Conservation (phyloP, 352 stramenopile species). For the Nothophytophthora sp. region DNA sequence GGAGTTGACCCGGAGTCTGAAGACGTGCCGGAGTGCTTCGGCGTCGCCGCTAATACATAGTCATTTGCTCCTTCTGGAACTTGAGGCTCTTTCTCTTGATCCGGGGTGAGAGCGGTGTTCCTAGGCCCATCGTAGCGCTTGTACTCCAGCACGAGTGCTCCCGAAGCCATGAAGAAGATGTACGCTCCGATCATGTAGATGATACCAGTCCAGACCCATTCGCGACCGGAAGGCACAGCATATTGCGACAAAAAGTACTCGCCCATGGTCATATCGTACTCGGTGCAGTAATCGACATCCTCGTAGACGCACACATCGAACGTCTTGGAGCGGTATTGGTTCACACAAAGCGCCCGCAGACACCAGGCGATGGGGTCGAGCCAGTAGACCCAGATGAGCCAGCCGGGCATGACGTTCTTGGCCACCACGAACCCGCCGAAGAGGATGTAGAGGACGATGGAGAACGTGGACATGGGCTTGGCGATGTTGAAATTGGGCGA, state of each 20-base stretch:
- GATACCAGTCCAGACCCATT: constrained; percentile 28
- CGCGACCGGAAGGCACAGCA: constrained; percentile 14
- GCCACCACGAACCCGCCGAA: constrained; percentile 60
- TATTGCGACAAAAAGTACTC: constrained; percentile 38
- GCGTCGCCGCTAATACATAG: constrained; percentile 15
- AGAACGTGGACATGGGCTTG: constrained; percentile 42
- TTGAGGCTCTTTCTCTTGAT: background rate
- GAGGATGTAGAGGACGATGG: constrained; percentile 34
- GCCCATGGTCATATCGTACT: constrained; percentile 31
- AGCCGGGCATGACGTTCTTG: constrained; percentile 46
- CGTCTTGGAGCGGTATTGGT: constrained; percentile 35
- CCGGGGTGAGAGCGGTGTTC: constrained; percentile 10
- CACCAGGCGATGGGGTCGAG: constrained; percentile 55
- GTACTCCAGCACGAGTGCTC: constrained; percentile 33
- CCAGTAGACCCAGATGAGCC: constrained; percentile 66
- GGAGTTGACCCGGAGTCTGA: constrained; percentile 2
- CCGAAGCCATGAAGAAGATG: constrained; percentile 23
- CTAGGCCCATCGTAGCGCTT: constrained; percentile 30
- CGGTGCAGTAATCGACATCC: constrained; percentile 37
- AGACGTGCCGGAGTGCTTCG: constrained; percentile 11
- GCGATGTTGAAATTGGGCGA: constrained; percentile 36
- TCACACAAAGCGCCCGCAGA: constrained; percentile 36
- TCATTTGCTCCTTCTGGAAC: background rate
- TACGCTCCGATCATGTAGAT: constrained; percentile 27
- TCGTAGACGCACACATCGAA: constrained; percentile 37